phyloP scores from a whole-genome alignment of 202 grass and related monocot genomes.

The Digitaria exilis region DNA sequence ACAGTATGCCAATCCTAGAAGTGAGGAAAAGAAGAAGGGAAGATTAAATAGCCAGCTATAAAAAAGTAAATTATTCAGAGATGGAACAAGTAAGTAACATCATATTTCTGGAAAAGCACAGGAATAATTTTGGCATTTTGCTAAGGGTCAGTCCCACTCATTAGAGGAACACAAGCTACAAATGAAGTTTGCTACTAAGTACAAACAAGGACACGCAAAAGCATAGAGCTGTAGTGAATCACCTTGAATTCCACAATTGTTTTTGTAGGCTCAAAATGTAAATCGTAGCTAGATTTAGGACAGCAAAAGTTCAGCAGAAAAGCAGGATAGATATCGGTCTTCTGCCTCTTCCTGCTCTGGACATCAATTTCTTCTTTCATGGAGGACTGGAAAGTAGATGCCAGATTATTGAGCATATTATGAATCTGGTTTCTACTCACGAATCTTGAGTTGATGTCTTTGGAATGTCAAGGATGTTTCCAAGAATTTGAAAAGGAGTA shows the following conservation, averaged over 20 bases:
- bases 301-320: slow-evolving; percentile 87
- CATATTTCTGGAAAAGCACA: slow-evolving; percentile 16
- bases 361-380: slow-evolving; percentile 44
- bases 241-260: slow-evolving; percentile 97
- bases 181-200: slow-evolving; percentile 26
- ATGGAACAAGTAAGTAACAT: slow-evolving; percentile 3
- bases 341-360: slow-evolving; percentile 73
- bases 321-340: slow-evolving; percentile 62
- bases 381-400: slow-evolving; percentile 59
- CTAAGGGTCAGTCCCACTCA: neutral
- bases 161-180: slow-evolving; percentile 13
- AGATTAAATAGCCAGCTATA: slow-evolving; percentile 23
- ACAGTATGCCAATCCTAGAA: slow-evolving; percentile 76
- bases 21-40: slow-evolving; percentile 19
- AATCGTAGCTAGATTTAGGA: slow-evolving; percentile 70
- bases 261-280: slow-evolving; percentile 89
- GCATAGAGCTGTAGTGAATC: slow-evolving; percentile 18
- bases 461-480: slow-evolving; percentile 56
- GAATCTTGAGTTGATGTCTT: slow-evolving; percentile 96
- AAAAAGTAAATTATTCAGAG: slow-evolving; percentile 9
- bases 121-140: slow-evolving; percentile 19
- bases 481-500: slow-evolving; percentile 17
- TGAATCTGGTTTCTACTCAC: slow-evolving; percentile 76
- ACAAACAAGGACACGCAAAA: slow-evolving; percentile 27
- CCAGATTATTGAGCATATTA: slow-evolving; percentile 85